These are phyloP conservation scores for Limnanthes douglasii DNA, from an alignment of 345 rosid species.

Conservation along the genomic window DNA sequence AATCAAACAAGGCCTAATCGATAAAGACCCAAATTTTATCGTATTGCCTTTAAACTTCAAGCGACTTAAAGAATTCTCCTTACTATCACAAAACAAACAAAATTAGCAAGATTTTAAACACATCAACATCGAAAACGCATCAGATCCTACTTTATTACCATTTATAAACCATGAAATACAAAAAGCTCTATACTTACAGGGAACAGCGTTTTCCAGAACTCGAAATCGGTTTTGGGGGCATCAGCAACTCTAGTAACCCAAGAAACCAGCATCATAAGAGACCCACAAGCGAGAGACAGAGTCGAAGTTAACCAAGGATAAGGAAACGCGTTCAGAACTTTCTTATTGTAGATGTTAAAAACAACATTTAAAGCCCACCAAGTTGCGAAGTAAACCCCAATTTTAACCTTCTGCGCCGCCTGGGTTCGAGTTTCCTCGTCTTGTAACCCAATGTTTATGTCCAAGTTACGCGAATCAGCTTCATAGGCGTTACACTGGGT, in stretches of 20 bases:
- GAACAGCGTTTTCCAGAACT: constrained; percentile 79
- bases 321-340: constrained; percentile 87
- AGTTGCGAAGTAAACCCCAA: constrained; percentile 75
- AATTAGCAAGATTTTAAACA: no score
- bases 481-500: constrained; percentile 50
- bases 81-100: no score
- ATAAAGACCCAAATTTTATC: no score
- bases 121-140: no score
- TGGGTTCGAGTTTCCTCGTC: constrained; percentile 14
- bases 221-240: constrained; percentile 59
- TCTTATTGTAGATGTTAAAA: constrained; percentile 94
- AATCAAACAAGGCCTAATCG: no score
- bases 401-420: constrained; percentile 33
- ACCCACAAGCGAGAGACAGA: constrained; percentile 83
- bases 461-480: constrained; percentile 52
- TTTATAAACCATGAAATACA: no score
- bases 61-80: no score
- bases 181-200: constrained; percentile 39
- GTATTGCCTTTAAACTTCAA: no score
- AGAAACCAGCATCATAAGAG: constrained; percentile 73
- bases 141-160: no score
- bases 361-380: constrained; percentile 99
- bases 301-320: constrained; percentile 96
- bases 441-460: constrained; percentile 33
- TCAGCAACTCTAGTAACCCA: constrained; percentile 82